These are phyloP conservation scores for Tephrocybe rancida DNA, from an alignment of 768 basidiomycete genomes.

Conservation along the genomic window DNA sequence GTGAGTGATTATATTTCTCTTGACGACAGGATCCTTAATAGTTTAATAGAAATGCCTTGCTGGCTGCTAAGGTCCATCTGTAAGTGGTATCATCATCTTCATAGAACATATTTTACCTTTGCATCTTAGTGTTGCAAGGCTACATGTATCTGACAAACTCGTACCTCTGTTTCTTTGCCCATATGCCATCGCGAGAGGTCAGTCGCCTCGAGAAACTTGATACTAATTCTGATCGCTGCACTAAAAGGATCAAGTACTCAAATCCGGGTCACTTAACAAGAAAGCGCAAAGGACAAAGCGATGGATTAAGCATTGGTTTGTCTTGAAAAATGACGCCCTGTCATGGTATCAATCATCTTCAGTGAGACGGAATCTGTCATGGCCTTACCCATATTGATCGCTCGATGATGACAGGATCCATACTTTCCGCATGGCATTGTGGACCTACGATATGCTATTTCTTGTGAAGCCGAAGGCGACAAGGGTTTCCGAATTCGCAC, in stretches of 20 bases:
- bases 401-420: slow-evolving; percentile 65
- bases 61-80: slow-evolving; percentile 90
- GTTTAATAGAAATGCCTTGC: slow-evolving; percentile 79
- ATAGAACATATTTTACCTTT: background rate
- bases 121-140: slow-evolving; percentile 80
- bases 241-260: slow-evolving; percentile 83
- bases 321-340: slow-evolving; percentile 92
- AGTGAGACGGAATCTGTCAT: slow-evolving; percentile 43
- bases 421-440: slow-evolving; percentile 97
- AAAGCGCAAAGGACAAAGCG: slow-evolving; percentile 87
- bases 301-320: slow-evolving; percentile 96
- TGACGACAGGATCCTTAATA: slow-evolving; percentile 3
- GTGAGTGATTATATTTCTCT: slow-evolving; percentile 39
- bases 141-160: slow-evolving; percentile 96
- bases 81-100: slow-evolving; percentile 45
- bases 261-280: slow-evolving; percentile 89
- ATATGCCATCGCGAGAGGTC: slow-evolving; percentile 90
- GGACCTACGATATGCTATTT: slow-evolving; percentile 91
- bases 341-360: slow-evolving; percentile 97
- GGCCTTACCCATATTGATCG: background rate
- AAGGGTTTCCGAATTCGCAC: slow-evolving; percentile 84
- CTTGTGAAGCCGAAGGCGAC: slow-evolving; percentile 80
- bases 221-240: background rate
- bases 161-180: slow-evolving; percentile 95
- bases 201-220: slow-evolving; percentile 13